A percentile compares a stretch with the other conserved stretches of the same genome.
These are phyloP conservation scores for Plectranthus barbatus DNA, from an alignment of 257 asterid genomes.

Conservation along the genomic window DNA sequence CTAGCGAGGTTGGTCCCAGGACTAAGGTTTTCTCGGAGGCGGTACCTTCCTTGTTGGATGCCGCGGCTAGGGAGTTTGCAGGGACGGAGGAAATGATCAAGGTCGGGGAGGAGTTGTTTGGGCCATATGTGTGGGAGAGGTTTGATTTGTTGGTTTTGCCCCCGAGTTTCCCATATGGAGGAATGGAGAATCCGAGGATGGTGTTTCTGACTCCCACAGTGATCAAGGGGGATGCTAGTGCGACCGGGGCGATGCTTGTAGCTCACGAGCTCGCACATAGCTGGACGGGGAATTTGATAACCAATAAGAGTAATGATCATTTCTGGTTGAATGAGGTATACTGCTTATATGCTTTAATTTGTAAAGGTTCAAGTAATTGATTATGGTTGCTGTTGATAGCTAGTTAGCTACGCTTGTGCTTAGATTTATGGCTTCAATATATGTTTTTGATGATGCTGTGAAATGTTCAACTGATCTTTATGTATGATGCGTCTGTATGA, in stretches of 20 bases:
- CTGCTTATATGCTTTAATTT: not conserved
- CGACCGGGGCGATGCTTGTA: slow-evolving; percentile 82
- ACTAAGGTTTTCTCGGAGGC: slow-evolving; percentile 76
- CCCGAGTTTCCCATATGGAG: slow-evolving; percentile 91
- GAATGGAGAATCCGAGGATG: slow-evolving; percentile 99
- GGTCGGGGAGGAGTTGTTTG: slow-evolving; percentile 86
- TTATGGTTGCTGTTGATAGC: not conserved
- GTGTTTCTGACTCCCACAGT: slow-evolving; percentile 88
- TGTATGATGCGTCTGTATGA: too few relatives aligned
- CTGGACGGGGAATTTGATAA: slow-evolving; percentile 96
- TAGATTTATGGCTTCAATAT: not conserved
- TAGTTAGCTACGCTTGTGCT: not conserved
- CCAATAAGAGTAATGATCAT: slow-evolving; percentile 90
- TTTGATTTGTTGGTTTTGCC: slow-evolving; percentile 96
- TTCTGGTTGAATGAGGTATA: slow-evolving; percentile 99
- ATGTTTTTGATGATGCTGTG: not conserved
- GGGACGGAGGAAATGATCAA: slow-evolving; percentile 90
- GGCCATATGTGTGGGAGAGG: slow-evolving; percentile 93
- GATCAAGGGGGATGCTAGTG: slow-evolving; percentile 82
- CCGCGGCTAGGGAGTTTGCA: slow-evolving; percentile 74
- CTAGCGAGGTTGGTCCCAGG: slow-evolving; percentile 86
- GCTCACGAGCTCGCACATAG: slow-evolving; percentile 99
- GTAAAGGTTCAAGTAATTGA: too few relatives aligned
- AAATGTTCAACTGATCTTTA: not conserved
- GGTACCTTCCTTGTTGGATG: slow-evolving; percentile 47